These are phyloP conservation scores for Achaetomium macrosporum DNA, from an alignment of 2,329 filamentous ascomycete species.

Conservation along the genomic window DNA sequence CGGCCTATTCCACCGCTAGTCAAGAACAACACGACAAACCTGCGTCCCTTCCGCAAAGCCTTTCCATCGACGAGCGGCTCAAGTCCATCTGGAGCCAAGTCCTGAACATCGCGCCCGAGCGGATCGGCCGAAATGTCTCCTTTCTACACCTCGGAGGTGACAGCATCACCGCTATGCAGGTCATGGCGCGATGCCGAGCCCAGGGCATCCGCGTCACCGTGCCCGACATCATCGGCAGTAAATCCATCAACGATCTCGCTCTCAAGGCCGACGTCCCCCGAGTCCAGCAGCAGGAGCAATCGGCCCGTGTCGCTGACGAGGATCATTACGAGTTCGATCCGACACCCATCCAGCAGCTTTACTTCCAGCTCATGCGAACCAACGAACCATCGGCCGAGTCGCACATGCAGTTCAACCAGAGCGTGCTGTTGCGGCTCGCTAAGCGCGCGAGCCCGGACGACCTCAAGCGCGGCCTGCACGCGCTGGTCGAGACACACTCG, in stretches of 20 bases:
- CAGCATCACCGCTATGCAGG: slow-evolving; percentile 38
- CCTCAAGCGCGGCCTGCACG: slow-evolving; percentile 22
- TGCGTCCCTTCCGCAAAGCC: neutral
- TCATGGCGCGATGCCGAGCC: slow-evolving; percentile 32
- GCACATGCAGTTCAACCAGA: slow-evolving; percentile 39
- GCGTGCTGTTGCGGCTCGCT: slow-evolving; percentile 32
- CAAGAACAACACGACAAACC: neutral
- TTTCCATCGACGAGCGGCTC: slow-evolving; percentile 11
- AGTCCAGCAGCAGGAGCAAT: neutral
- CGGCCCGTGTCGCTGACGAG: slow-evolving; percentile 8
- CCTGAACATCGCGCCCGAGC: slow-evolving; percentile 30
- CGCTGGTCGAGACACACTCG: slow-evolving; percentile 29
- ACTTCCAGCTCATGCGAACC: slow-evolving; percentile 30
- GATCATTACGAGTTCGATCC: slow-evolving; percentile 33
- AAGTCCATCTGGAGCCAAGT: slow-evolving; percentile 35
- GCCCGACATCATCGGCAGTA: slow-evolving; percentile 29
- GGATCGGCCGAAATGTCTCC: slow-evolving; percentile 28
- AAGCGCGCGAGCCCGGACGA: slow-evolving; percentile 14
- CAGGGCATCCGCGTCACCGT: slow-evolving; percentile 30
- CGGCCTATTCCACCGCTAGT: neutral
- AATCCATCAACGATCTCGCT: slow-evolving; percentile 28
- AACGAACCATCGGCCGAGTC: slow-evolving; percentile 7
- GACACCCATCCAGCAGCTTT: slow-evolving; percentile 42
- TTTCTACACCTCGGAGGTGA: slow-evolving; percentile 40
- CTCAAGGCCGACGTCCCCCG: slow-evolving; percentile 7